A percentile compares a stretch with the other conserved stretches of the same genome.
phyloP scores from a whole-genome alignment of 2,329 filamentous ascomycete species.

The Trichoderma polysporum region DNA sequence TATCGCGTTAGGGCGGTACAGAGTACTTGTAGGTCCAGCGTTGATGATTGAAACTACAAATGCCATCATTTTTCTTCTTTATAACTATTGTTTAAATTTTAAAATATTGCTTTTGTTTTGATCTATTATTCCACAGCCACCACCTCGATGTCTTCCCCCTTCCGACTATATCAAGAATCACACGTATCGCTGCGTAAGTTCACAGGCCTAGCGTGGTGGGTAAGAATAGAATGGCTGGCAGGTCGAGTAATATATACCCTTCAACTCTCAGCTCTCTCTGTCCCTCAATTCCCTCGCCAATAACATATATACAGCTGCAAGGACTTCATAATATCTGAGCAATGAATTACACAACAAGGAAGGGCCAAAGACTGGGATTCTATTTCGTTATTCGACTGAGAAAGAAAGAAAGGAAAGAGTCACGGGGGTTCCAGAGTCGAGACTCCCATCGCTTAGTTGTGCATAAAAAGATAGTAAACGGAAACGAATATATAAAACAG shows the following conservation, averaged over 20 bases:
- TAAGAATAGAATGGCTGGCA: no score
- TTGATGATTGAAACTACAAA: not conserved
- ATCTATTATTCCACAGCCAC: no score
- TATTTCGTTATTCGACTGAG: not conserved
- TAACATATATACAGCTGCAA: not conserved
- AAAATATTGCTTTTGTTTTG: not conserved
- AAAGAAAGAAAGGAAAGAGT: not conserved
- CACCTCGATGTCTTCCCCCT: no score
- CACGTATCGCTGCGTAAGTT: not conserved
- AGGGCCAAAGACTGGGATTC: not conserved
- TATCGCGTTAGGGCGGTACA: constrained; percentile 1
- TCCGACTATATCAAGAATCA: not conserved
- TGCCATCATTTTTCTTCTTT: not conserved
- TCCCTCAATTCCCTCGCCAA: not conserved
- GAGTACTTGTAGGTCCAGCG: not conserved
- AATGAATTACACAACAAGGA: not conserved
- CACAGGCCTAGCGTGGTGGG: not conserved
- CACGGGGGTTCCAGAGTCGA: not conserved
- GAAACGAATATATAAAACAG: not conserved
- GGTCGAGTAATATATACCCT: not conserved
- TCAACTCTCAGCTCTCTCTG: not conserved
- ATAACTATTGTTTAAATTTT: not conserved
- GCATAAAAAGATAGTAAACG: not conserved
- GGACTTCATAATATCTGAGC: not conserved
- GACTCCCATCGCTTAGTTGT: not conserved